Base-by-base conservation (phyloP, 2,329 filamentous ascomycete species). In the Aspergillus amoenus region DNA sequence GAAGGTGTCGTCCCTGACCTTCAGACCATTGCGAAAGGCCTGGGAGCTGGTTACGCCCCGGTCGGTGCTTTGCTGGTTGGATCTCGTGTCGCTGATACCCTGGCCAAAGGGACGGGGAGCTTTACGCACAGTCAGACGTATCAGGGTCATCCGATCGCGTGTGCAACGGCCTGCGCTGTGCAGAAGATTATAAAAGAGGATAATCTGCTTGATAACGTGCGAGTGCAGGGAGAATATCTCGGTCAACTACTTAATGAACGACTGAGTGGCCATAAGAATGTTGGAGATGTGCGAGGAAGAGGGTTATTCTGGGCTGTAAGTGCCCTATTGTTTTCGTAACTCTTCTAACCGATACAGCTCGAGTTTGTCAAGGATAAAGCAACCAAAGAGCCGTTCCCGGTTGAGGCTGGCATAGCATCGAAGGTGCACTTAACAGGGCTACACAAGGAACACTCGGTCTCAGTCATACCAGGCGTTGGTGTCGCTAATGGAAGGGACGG, bases 91-190 rank as follows among this genome's bases (percentile, higher is more conserved):
- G 70, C 78, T n/a, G 71, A 81, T 15, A 76, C 71, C 1, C 66
- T 85, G 24, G 66, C 71, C 9, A 65, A 72, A 9, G 78, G 79
- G 7, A 75, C 75, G 2, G 64, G 72, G 5, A 70, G 70, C 3
- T 84, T 85, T 66, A 72, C 72, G 24, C 82, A 85, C 63, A 83
- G 82, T 0, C 82, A 85, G 50, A 85, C 83, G 1, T 85, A 84
- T 57, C 82, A 85, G 64, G 80, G 79, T 5, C 80, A 82, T 59
- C 78, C 83, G 0, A 65, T 83, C 3, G 78, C 77, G 4, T 84
- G 82, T 61, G 78, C 79, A 5, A 79, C 77, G 2, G 83, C 78
- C 1, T 70, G 79, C 4, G 79, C 78, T 30, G 81, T 84, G 8
- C 80, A 84, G 60, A 70, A 71, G 37, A 81, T 84, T 54, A 75